Conservation (phyloP, 306 rosid genomes). For the Inga laurina region DNA sequence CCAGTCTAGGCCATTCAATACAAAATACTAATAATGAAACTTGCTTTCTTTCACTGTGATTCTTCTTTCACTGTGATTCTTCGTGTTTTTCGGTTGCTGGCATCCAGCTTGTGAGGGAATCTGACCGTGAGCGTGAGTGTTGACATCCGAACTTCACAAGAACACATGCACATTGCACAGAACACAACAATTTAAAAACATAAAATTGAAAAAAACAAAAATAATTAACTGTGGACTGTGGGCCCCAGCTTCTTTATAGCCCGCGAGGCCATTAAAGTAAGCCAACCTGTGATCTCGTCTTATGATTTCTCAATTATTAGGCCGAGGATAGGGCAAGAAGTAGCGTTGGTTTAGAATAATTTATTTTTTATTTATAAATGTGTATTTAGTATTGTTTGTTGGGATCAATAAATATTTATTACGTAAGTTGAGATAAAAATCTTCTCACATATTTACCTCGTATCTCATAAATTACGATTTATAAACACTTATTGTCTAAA, state of each 20-base stretch:
- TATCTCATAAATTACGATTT: too few species aligned
- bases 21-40: constrained; percentile 1
- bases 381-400: too few species aligned
- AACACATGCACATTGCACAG: background rate
- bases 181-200: background rate
- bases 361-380: too few species aligned
- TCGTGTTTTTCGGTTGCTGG: constrained; percentile 22
- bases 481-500: too few species aligned
- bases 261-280: background rate
- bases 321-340: background rate
- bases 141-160: background rate
- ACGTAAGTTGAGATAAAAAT: too few species aligned
- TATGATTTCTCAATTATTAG: background rate
- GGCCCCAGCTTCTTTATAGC: constrained; percentile 18
- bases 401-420: too few species aligned
- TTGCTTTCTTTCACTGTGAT: constrained; percentile 9
- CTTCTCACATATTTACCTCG: too few species aligned
- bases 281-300: background rate
- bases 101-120: background rate
- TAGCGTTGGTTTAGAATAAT: background rate
- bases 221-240: constrained; percentile 12
- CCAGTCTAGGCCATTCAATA: constrained; percentile 32
- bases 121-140: background rate
- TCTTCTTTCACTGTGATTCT: constrained; percentile 22
- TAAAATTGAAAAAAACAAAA: background rate